phyloP scores from a whole-genome alignment of 164 flowering plant genomes.

The Cinnamomum micranthum region DNA sequence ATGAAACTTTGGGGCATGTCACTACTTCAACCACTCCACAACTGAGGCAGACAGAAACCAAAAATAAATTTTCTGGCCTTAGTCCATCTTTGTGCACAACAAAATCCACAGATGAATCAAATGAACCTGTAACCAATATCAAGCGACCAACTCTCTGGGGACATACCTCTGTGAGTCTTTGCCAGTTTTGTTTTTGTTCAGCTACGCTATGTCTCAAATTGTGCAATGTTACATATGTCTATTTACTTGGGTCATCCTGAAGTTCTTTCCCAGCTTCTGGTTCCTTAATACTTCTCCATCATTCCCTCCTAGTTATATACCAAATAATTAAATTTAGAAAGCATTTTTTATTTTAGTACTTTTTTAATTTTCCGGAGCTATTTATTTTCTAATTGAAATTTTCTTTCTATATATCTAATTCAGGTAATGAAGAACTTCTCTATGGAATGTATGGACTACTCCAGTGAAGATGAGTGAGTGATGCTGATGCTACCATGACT shows the following conservation, averaged over 20 bases:
- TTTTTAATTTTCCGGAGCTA: not conserved
- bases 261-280: not conserved
- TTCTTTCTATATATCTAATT: not conserved
- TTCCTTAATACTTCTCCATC: not conserved
- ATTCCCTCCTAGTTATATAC: not conserved
- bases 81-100: conserved; percentile 14
- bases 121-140: conserved; percentile 24
- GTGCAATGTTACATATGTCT: not conserved
- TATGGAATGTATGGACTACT: conserved; percentile 69
- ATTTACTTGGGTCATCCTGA: not conserved
- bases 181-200: not conserved
- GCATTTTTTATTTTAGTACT: not conserved
- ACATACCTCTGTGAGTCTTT: conserved; percentile 66
- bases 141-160: conserved; percentile 54
- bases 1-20: conserved; percentile 17
- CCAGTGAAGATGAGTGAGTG: conserved; percentile 76
- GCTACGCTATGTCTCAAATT: not conserved
- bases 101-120: conserved; percentile 27
- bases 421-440: conserved; percentile 85
- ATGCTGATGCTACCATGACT: conserved; percentile 4
- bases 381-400: not conserved
- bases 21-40: conserved; percentile 25
- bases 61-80: conserved; percentile 7
- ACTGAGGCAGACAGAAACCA: conserved; percentile 3
- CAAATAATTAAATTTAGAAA: not conserved